These are phyloP conservation scores for Gossypium stocksii DNA, from an alignment of 345 rosid species.

Conservation along the genomic window DNA sequence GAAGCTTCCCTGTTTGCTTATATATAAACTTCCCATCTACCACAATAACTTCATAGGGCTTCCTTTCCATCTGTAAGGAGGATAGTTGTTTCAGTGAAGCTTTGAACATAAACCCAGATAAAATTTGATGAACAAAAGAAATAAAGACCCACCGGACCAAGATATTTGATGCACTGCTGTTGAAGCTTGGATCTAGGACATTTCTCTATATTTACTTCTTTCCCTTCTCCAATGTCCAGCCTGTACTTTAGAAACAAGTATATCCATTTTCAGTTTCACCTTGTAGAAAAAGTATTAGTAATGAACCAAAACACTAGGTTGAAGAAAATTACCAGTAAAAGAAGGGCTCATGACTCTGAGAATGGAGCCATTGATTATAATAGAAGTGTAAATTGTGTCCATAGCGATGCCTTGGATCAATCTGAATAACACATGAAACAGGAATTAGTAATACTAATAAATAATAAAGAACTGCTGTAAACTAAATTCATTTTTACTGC, in stretches of 20 bases:
- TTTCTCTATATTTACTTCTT: conserved; percentile 71
- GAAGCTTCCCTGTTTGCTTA: conserved; percentile 58
- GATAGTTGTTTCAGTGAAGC: neutral
- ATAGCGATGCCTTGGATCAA: conserved; percentile 91
- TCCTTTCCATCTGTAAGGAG: conserved; percentile 68
- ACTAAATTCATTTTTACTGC: neutral
- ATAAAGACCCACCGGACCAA: conserved; percentile 33
- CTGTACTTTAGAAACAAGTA: conserved; percentile 34
- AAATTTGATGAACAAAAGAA: conserved; percentile 11
- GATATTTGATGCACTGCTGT: conserved; percentile 90
- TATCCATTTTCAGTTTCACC: conserved; percentile 10
- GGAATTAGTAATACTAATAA: conserved; percentile 2
- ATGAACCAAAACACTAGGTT: neutral
- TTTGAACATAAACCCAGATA: conserved; percentile 17
- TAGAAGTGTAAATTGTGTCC: conserved; percentile 92
- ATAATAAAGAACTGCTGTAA: conserved; percentile 21
- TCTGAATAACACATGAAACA: conserved; percentile 38
- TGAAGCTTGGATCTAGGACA: conserved; percentile 79
- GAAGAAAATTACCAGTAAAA: conserved; percentile 78
- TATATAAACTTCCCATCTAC: conserved; percentile 62
- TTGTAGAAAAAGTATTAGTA: neutral
- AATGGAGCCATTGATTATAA: conserved; percentile 66
- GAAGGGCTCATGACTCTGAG: conserved; percentile 89
- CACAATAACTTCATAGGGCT: conserved; percentile 68
- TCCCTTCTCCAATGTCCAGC: conserved; percentile 97